phyloP scores from a whole-genome alignment of 768 basidiomycete species.

The Amanita molliuscula region DNA sequence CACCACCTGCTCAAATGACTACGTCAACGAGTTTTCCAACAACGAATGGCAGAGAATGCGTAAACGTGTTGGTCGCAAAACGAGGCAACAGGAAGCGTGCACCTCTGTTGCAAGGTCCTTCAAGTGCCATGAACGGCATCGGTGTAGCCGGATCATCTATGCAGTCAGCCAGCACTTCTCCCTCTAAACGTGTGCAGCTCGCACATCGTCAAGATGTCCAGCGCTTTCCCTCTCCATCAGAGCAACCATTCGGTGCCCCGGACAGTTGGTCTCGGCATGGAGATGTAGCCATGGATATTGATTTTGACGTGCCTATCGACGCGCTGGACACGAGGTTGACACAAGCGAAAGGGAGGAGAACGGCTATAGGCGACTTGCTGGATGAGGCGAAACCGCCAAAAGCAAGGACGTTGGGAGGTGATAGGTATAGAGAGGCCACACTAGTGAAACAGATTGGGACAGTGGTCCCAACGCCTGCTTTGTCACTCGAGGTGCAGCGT shows the following conservation, averaged over 20 bases:
- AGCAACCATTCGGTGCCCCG: slow-evolving; percentile 35
- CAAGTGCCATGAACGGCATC: slow-evolving; percentile 11
- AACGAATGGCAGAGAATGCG: slow-evolving; percentile 40
- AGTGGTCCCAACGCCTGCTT: slow-evolving; percentile 12
- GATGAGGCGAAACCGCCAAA: slow-evolving; percentile 27
- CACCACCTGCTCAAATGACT: slow-evolving; percentile 19
- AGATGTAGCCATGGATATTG: slow-evolving; percentile 43
- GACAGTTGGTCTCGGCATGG: slow-evolving; percentile 25
- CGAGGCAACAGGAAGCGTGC: slow-evolving; percentile 56
- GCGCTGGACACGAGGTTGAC: slow-evolving; percentile 31
- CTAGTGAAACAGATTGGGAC: slow-evolving; percentile 43
- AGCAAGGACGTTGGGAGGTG: slow-evolving; percentile 61
- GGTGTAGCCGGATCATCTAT: slow-evolving; percentile 7
- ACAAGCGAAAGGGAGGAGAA: slow-evolving; percentile 23
- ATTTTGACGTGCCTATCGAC: slow-evolving; percentile 46
- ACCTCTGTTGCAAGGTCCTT: slow-evolving; percentile 16
- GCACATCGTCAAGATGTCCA: slow-evolving; percentile 18
- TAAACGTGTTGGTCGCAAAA: slow-evolving; percentile 70
- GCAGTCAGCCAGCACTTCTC: slow-evolving; percentile 14
- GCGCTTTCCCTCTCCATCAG: slow-evolving; percentile 37
- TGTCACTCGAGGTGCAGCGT: slow-evolving; percentile 10
- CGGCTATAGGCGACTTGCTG: slow-evolving; percentile 27
- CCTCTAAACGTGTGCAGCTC: slow-evolving; percentile 27
- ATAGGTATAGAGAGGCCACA: slow-evolving; percentile 39
- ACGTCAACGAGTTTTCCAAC: slow-evolving; percentile 15